These are phyloP conservation scores for Penicillium sp. DNA, from an alignment of 2,329 filamentous ascomycete genomes.

Conservation along the genomic window DNA sequence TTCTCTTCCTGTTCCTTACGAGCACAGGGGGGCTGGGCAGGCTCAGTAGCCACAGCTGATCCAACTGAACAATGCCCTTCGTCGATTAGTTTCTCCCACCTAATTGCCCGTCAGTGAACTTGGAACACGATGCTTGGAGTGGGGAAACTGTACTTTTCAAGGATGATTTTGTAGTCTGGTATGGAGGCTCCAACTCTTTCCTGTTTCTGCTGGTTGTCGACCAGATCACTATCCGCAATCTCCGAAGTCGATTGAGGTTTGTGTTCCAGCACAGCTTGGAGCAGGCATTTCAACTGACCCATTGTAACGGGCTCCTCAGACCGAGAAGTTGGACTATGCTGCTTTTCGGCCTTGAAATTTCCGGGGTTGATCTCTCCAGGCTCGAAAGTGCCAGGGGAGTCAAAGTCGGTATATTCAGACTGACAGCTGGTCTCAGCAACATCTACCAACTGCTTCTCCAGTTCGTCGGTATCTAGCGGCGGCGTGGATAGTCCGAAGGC, in stretches of 20 bases:
- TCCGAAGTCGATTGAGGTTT: background rate
- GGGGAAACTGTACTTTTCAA: background rate
- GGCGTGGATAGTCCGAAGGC: constrained; percentile 18
- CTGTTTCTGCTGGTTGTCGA: background rate
- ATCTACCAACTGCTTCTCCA: constrained; percentile 18
- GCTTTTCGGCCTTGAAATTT: background rate
- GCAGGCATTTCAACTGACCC: background rate
- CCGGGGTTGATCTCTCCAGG: background rate
- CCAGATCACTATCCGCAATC: background rate
- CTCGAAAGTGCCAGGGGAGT: background rate
- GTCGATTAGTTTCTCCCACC: background rate
- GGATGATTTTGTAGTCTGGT: background rate
- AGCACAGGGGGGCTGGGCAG: background rate
- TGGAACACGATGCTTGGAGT: background rate
- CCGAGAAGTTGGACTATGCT: background rate
- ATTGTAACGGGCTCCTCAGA: background rate
- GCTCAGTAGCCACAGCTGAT: background rate
- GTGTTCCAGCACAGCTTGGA: constrained; percentile 1
- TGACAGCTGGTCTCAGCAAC: too few species aligned
- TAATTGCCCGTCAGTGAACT: constrained; percentile 1
- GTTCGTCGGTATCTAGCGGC: constrained; percentile 19
- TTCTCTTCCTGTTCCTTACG: background rate
- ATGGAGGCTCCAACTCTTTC: background rate
- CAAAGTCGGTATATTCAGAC: too few species aligned
- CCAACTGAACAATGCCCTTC: background rate